Conservation (phyloP, 1,139 yeast genomes). For the Geotrichum bryndzae region DNA sequence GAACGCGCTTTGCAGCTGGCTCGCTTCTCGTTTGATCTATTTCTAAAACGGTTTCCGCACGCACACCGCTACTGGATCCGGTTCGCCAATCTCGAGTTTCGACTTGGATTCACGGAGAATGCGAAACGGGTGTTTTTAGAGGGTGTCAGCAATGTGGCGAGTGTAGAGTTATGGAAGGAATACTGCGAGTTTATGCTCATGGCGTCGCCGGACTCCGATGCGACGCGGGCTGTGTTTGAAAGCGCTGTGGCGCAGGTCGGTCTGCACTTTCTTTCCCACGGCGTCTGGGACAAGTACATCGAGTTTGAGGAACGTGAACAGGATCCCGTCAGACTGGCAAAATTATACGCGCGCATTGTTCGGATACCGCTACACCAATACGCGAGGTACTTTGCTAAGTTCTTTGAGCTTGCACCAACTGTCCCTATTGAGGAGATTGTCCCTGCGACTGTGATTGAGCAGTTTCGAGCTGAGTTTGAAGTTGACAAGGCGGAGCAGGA, state of each 20-base stretch:
- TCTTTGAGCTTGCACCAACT: slow-evolving; percentile 26
- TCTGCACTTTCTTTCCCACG: slow-evolving; percentile 62
- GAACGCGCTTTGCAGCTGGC: slow-evolving; percentile 38
- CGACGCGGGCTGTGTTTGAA: slow-evolving; percentile 43
- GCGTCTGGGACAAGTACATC: slow-evolving; percentile 70
- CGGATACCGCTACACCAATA: slow-evolving; percentile 76
- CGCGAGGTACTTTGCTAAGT: slow-evolving; percentile 45
- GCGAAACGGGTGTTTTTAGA: slow-evolving; percentile 42
- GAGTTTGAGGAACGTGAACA: slow-evolving; percentile 46
- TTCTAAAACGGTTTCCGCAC: slow-evolving; percentile 62
- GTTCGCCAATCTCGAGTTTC: slow-evolving; percentile 61
- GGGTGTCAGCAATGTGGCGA: slow-evolving; percentile 47
- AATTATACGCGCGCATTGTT: slow-evolving; percentile 37
- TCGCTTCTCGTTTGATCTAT: slow-evolving; percentile 47
- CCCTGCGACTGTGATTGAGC: slow-evolving; percentile 25
- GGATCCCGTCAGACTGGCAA: slow-evolving; percentile 18
- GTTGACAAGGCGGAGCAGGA: slow-evolving; percentile 20
- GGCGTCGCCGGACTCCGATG: slow-evolving; percentile 29
- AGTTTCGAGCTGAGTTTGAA: slow-evolving; percentile 30
- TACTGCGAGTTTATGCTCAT: slow-evolving; percentile 53
- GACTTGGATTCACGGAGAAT: slow-evolving; percentile 47
- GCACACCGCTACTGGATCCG: slow-evolving; percentile 77
- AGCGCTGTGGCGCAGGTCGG: slow-evolving; percentile 62
- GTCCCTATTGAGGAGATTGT: slow-evolving; percentile 28
- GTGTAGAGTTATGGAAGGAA: slow-evolving; percentile 70